Evolutionary conservation across 2,329 filamentous ascomycete genomes (phyloP).

Genomic region (Penicillium hesseltinei): DNA sequence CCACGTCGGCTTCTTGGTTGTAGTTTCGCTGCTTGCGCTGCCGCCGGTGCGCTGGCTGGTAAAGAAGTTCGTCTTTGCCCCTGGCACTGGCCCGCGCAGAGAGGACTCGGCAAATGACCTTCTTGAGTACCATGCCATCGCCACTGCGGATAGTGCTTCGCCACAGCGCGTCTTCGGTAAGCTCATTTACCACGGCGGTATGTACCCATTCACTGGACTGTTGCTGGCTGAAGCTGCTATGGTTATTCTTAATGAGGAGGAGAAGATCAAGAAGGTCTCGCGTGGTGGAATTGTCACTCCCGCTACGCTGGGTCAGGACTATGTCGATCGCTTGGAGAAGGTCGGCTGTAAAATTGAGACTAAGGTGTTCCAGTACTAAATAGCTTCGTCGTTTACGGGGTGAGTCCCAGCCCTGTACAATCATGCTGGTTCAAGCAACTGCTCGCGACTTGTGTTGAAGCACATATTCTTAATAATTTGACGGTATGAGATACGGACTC

Average conservation of each 20-base stretch:
- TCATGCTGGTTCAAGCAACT: not conserved
- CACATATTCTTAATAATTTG: not conserved
- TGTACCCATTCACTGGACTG: conserved; percentile 47
- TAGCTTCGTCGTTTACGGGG: not conserved
- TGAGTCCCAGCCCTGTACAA: not conserved
- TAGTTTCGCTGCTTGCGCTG: conserved; percentile 48
- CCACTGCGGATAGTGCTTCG: conserved; percentile 39
- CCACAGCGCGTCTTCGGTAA: conserved; percentile 43
- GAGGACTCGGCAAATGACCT: conserved; percentile 43
- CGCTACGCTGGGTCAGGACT: conserved; percentile 48
- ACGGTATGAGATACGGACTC: not conserved
- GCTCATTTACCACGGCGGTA: conserved; percentile 41
- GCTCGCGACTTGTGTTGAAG: not conserved
- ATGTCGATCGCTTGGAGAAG: conserved; percentile 46
- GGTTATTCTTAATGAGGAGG: conserved; percentile 44
- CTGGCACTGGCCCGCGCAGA: conserved; percentile 50
- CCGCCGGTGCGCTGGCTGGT: conserved; percentile 55
- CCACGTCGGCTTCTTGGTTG: conserved; percentile 49
- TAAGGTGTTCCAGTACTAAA: conserved; percentile 34
- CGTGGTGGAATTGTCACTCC: conserved; percentile 51
- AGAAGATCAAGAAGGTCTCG: conserved; percentile 41
- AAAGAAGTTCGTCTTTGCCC: conserved; percentile 48
- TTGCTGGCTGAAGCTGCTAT: conserved; percentile 47
- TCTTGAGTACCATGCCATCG: conserved; percentile 47
- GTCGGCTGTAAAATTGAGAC: conserved; percentile 45